These are phyloP conservation scores for Teunomyces funiuensis DNA, from an alignment of 805 yeast species.

Conservation along the genomic window DNA sequence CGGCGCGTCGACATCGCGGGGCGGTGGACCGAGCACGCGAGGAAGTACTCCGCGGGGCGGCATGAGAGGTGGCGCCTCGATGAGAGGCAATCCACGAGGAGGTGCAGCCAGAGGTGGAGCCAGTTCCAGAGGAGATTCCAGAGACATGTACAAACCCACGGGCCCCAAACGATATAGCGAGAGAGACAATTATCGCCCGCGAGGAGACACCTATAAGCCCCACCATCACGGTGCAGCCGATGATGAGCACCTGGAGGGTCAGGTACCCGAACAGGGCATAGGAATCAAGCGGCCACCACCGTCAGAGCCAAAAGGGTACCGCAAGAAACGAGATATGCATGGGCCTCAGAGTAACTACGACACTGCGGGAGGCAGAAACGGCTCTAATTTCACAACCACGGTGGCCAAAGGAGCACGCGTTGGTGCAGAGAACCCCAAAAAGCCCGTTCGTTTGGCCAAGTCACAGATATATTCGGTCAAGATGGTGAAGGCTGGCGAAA, in stretches of 20 bases:
- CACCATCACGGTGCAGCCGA: background rate
- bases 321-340: slow-evolving; percentile 8
- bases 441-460: slow-evolving; percentile 2
- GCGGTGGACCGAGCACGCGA: slow-evolving; percentile 1
- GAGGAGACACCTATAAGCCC: slow-evolving; percentile 11
- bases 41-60: slow-evolving; percentile 7
- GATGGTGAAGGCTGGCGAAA: slow-evolving; percentile 28
- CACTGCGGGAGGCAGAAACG: background rate
- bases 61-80: slow-evolving; percentile 8
- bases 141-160: slow-evolving; percentile 7
- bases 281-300: slow-evolving; percentile 11
- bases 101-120: background rate
- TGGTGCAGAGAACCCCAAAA: too few relatives aligned
- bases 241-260: background rate
- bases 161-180: slow-evolving; percentile 23
- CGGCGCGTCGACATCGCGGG: background rate
- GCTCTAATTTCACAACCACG: background rate
- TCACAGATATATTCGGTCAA: slow-evolving; percentile 36
- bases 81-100: slow-evolving; percentile 4
- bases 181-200: slow-evolving; percentile 23
- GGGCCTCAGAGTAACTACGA: slow-evolving; percentile 1
- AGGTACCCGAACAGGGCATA: background rate
- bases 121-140: background rate
- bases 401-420: background rate
- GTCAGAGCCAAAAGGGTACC: slow-evolving; percentile 11